phyloP scores from a whole-genome alignment of 2,329 filamentous ascomycete genomes.

The Paraphaeosphaeria sporulosa region DNA sequence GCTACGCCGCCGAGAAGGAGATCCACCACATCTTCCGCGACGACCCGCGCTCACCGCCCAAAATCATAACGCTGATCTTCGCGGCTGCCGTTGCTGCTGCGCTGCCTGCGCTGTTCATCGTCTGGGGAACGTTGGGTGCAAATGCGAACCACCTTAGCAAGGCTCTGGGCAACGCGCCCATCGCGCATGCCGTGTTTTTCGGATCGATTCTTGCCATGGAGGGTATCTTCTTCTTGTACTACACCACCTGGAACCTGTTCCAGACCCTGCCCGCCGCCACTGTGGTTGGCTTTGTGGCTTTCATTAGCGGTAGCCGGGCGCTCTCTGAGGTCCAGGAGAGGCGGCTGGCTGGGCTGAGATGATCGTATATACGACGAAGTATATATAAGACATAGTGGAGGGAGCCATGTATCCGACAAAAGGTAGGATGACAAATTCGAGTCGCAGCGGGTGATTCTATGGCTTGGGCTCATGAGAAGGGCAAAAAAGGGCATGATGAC shows the following conservation, averaged over 20 bases:
- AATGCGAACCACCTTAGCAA: conserved; percentile 81
- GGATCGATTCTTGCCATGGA: conserved; percentile 89
- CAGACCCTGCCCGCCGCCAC: conserved; percentile 79
- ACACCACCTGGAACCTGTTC: conserved; percentile 90
- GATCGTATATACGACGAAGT: conserved; percentile 25
- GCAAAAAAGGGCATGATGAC: not conserved
- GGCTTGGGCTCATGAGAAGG: not conserved
- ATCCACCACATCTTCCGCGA: conserved; percentile 90
- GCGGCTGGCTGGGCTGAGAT: conserved; percentile 75
- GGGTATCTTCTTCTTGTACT: conserved; percentile 93
- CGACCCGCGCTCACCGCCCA: conserved; percentile 81
- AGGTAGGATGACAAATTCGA: not conserved
- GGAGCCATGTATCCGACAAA: not conserved
- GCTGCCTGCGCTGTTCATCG: conserved; percentile 74
- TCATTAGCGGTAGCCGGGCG: conserved; percentile 88
- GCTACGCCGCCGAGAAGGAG: conserved; percentile 83
- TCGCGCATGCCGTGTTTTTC: conserved; percentile 85
- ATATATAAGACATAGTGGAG: not conserved
- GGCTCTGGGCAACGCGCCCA: conserved; percentile 76
- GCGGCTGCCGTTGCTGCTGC: conserved; percentile 74
- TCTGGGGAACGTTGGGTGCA: conserved; percentile 81
- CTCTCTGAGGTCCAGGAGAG: conserved; percentile 92
- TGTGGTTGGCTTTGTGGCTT: conserved; percentile 73
- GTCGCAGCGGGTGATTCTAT: too few species aligned
- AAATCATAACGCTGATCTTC: conserved; percentile 81